These are phyloP conservation scores for Cladophialophora chaetospira DNA, from an alignment of 2,329 filamentous ascomycete species.

Conservation along the genomic window DNA sequence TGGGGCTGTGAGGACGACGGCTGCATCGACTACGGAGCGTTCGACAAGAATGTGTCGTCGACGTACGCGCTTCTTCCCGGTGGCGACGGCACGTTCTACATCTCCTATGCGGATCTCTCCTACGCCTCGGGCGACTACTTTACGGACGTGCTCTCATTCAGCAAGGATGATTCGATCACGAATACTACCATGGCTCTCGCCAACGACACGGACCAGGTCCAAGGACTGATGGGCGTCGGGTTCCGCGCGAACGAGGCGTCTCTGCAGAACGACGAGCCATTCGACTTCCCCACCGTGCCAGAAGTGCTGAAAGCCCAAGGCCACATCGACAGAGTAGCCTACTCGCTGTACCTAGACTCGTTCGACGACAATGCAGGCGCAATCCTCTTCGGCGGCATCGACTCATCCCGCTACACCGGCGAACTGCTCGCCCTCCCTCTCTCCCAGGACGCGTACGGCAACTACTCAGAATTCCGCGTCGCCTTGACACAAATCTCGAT, in stretches of 20 bases:
- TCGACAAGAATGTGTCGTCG: constrained; percentile 66
- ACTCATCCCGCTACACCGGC: constrained; percentile 65
- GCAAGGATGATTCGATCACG: constrained; percentile 52
- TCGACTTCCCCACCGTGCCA: constrained; percentile 78
- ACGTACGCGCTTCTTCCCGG: constrained; percentile 72
- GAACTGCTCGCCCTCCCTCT: constrained; percentile 65
- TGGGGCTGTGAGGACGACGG: not conserved
- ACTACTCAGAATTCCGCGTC: constrained; percentile 60
- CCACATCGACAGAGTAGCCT: constrained; percentile 20
- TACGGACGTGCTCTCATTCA: constrained; percentile 64
- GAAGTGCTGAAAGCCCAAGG: constrained; percentile 50
- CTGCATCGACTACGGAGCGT: constrained; percentile 6
- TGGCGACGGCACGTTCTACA: constrained; percentile 66
- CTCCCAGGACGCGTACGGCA: not conserved
- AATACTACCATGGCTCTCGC: constrained; percentile 62
- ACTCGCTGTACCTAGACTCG: constrained; percentile 23
- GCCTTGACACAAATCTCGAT: constrained; percentile 46
- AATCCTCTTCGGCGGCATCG: constrained; percentile 74
- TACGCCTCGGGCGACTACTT: constrained; percentile 77
- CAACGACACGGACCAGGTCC: constrained; percentile 54
- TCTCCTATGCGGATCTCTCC: constrained; percentile 80
- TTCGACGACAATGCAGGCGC: constrained; percentile 37
- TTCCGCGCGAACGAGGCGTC: constrained; percentile 72
- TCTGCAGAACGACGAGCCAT: constrained; percentile 93
- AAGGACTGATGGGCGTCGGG: constrained; percentile 83